Percentiles rank a stretch among this genome's conserved stretches.
Conservation (phyloP, 176 grass and related monocot genomes). For the Saccharum officinarum region DNA sequence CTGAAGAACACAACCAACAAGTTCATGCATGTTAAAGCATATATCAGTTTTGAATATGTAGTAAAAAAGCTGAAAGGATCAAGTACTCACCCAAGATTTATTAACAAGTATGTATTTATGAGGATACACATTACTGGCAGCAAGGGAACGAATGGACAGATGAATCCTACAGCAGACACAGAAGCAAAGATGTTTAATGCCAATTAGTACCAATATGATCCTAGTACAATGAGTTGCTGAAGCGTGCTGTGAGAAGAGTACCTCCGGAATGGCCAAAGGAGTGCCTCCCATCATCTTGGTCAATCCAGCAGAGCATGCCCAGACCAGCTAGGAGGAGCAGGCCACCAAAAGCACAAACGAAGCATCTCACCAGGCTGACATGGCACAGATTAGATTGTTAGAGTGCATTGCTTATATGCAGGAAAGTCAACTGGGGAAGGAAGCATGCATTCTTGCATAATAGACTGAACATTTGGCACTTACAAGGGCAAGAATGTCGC, state of each 20-base stretch:
- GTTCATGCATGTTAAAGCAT: slow-evolving; percentile 1
- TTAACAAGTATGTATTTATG: slow-evolving; percentile 69
- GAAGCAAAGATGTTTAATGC: neutral
- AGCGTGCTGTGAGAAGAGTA: slow-evolving; percentile 12
- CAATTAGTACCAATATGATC: neutral
- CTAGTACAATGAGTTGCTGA: neutral
- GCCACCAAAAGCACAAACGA: slow-evolving; percentile 44
- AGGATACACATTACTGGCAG: slow-evolving; percentile 79
- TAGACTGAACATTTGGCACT: slow-evolving; percentile 22
- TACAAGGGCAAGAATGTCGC: slow-evolving; percentile 70
- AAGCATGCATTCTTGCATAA: neutral
- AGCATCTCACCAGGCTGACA: slow-evolving; percentile 42
- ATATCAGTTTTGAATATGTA: neutral
- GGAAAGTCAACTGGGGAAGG: neutral
- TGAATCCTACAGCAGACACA: slow-evolving; percentile 53
- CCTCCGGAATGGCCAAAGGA: slow-evolving; percentile 81
- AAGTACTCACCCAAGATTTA: slow-evolving; percentile 65
- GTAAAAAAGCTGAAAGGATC: neutral
- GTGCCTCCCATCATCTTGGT: slow-evolving; percentile 69
- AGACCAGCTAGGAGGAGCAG: slow-evolving; percentile 60
- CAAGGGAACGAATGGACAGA: slow-evolving; percentile 69
- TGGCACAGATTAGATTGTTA: slow-evolving; percentile 25
- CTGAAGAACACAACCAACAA: slow-evolving; percentile 41
- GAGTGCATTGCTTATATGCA: neutral
- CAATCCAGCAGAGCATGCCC: slow-evolving; percentile 63